Evolutionary conservation across 2,329 filamentous ascomycete genomes (phyloP), one percentile per base, ranked within the genome.

Genomic region (Truncatella angustata): DNA sequence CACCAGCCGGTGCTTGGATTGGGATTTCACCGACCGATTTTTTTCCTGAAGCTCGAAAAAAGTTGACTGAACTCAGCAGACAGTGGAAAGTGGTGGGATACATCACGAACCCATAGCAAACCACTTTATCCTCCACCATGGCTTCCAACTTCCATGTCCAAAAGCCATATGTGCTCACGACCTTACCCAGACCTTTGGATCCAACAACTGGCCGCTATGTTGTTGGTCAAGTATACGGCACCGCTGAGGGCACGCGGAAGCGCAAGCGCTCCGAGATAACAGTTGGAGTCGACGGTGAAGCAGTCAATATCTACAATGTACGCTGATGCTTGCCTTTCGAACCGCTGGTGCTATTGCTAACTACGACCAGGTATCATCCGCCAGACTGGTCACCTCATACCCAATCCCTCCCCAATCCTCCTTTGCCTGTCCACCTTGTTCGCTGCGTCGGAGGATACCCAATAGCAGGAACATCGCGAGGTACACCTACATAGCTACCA

Each of bases 201-300:
- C 71, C 68, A 3, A 62, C 65, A 5, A 70, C 69, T 58, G 77
- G 73, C 51, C 73, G 70, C 52, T 84, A 81, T 65, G 76, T 79
- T 34, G 79, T 84, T 11, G 76, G 81, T 57, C 81, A 86, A 56
- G 82, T 87, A 34, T 83, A 79, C 60, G 82, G 82, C 56, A 80
- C 81, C 64, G 74, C 76, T 58, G 73, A 79, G 47, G 79, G 77
- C 20, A 75, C 76, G 28, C 83, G 79, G 69, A 85, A 81, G 70
- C 77, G 80, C 60, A 85, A 85, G 70, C 78, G 84, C 60, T 75
- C 84, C 9, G 84, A 87, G 62, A 65, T 87, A 44, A 79, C 77
- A 9, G 80, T 87, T 24, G 84, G 84, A 18, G 78, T 84, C 60
- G 82, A 87, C 65, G 84, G 84, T 54, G 84, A 87, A 63, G 80